Base-by-base conservation (phyloP, 2,329 filamentous ascomycete genomes). In the Pseudogymnoascus sp. region DNA sequence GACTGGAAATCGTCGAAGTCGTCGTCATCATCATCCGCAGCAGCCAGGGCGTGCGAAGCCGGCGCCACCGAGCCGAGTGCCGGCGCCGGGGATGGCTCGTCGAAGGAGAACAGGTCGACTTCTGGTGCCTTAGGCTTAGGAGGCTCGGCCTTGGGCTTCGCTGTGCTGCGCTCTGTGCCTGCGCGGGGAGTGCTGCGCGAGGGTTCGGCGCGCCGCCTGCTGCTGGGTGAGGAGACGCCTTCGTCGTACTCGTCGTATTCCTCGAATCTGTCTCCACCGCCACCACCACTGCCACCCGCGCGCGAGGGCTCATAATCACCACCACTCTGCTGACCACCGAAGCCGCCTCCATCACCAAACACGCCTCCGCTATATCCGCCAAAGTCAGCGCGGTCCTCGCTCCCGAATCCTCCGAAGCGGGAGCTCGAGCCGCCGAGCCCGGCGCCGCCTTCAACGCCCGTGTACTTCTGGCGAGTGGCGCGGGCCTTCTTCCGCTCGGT, bases 241-340 rank as follows among this genome's bases (percentile, higher is more conserved):
- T 96, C 94, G 62, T 97, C 93, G 70, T 88, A 93, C 75, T 99
- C 94, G 72, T 99, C 92, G 71, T 99, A 99, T 75, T 97, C 94
- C 69, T 97, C 93, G 69, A 97, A 99, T 66, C 87, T 84, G 67
- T 95, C 92, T 61, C 81, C 79, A 63, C 87, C 78, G 68, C 79
- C 80, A 63, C 66, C 63, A 31, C 65, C 75, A 13, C 63, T 62
- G 25, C 64, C 63, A 31, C 62, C 60, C 59, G 65, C 62, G 36
- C 67, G 64, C 7, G 67, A 67, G 31, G 64, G 64, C 58, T 65
- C 67, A 12, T 65, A 67, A 55, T 35, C 73, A 35, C 84, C 77
- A 21, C 80, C 76, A 68, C 90, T 86, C 63, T 85, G 82, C 76
- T 88, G 95, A 60, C 92, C 92, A 42, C 92, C 91, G 69, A 96